Base-by-base conservation (phyloP, 202 grass and related monocot species). In the Digitaria exilis region DNA sequence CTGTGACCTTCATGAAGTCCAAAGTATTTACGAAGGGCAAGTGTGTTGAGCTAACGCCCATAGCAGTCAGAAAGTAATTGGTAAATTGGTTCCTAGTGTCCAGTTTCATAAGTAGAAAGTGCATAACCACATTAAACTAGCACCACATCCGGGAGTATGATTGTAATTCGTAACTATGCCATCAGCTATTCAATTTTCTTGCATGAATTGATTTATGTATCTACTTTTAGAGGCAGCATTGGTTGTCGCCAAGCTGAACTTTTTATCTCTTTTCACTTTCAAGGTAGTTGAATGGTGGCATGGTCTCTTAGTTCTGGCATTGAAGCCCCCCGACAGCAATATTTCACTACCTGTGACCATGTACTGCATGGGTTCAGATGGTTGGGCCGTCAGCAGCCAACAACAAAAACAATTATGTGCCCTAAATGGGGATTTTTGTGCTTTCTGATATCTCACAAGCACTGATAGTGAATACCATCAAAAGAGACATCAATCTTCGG, bases 241-340 rank as follows among this genome's bases (percentile, higher is more conserved):
- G 79, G 49, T n/a, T 16, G 51, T 83, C 9, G 52, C 16, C 25
- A 76, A 18, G 35, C 80, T 64, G 44, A 87, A 79, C 12, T 24
- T 86, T 73, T 10, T 39, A 0, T 82, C 49, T 75, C 19, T 64
- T 19, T 87, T 65, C 34, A 45, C 15, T 79, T 84, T 82, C 6
- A 62, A 90, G 88, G 88, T 90, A 90, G 84, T 63, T 28, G 65
- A 82, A 52, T 32, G 59, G 49, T 60, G 84, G 79, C 88, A 50
- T 79, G 67, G 45, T 42, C 43, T 44, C 79, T 51, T 86, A 66
- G 67, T 86, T 74, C 59, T 82, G 72, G 50, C 49, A 73, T 70
- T 43, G 73, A 67, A 78, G 16, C 58, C 29, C 14, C 34, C 44
- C n/a, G 6, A 48, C 22, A 55, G 69, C 63, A 69, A 48, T 56